A percentile compares a stretch with the other conserved stretches of the same genome.
Evolutionary conservation across 164 flowering plant species (phyloP).

Genomic region (Vitis cinerea): DNA sequence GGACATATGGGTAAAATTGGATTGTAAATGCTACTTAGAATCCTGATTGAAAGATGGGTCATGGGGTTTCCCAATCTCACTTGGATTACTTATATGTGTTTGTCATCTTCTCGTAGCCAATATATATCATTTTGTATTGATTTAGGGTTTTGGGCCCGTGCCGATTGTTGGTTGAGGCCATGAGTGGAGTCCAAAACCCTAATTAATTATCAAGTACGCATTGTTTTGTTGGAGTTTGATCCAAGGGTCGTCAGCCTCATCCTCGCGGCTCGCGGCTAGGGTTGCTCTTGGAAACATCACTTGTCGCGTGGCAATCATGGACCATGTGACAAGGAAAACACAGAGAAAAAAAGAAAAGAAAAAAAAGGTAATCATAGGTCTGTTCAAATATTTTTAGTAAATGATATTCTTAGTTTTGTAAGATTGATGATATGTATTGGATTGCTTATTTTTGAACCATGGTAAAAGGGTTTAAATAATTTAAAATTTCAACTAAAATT

Average conservation of each 20-base stretch:
- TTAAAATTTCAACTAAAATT: no score
- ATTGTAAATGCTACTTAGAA: no score
- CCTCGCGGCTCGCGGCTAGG: neutral
- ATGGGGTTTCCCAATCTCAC: constrained; percentile 23
- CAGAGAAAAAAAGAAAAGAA: neutral
- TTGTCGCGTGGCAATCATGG: neutral
- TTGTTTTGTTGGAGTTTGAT: constrained; percentile 23
- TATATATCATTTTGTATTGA: constrained; percentile 1
- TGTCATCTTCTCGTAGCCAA: constrained; percentile 33
- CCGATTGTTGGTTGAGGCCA: constrained; percentile 30
- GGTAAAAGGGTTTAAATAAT: no score
- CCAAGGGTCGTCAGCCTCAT: neutral
- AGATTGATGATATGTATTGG: no score
- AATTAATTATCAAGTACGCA: neutral
- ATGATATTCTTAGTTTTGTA: no score
- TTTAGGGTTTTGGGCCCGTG: constrained; percentile 23
- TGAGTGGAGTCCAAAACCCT: constrained; percentile 41
- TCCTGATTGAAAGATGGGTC: neutral
- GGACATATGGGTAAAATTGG: no score
- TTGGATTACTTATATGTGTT: constrained; percentile 11
- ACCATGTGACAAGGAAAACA: neutral
- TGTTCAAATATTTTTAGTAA: no score
- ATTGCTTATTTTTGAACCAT: no score
- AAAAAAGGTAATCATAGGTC: no score
- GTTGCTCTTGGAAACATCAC: neutral